Evolutionary conservation across 345 rosid species (phyloP).

Genomic region (Citrus medica): DNA sequence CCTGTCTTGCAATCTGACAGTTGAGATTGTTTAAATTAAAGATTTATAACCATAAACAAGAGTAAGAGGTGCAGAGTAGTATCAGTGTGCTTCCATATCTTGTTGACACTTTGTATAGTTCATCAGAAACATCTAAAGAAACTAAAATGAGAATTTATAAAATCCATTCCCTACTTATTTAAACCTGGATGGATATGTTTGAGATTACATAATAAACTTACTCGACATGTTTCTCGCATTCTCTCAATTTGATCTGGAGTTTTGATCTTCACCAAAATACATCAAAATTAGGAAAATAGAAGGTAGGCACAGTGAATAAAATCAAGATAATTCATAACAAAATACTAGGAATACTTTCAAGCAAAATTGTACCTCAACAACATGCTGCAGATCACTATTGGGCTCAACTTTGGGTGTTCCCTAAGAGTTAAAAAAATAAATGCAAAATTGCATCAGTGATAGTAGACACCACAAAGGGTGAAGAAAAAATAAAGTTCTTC

Average conservation of each 20-base stretch:
- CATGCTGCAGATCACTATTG: slow-evolving; percentile 76
- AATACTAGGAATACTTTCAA: not conserved
- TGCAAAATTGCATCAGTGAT: not conserved
- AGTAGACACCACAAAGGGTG: not conserved
- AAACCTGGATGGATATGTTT: not conserved
- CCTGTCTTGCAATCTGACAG: slow-evolving; percentile 77
- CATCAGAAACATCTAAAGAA: not conserved
- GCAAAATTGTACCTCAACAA: slow-evolving; percentile 64
- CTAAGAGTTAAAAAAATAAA: slow-evolving; percentile 31
- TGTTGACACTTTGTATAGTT: not conserved
- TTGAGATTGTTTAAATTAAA: not conserved
- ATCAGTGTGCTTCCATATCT: not conserved
- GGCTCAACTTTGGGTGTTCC: slow-evolving; percentile 88
- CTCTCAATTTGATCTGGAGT: slow-evolving; percentile 74
- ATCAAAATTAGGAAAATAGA: slow-evolving; percentile 1
- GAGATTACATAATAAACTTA: slow-evolving; percentile 30
- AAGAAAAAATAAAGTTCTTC: not conserved
- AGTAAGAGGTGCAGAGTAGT: not conserved
- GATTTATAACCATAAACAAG: not conserved
- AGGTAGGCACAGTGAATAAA: not conserved
- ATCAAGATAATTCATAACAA: not conserved
- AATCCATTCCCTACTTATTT: not conserved
- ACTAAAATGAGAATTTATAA: not conserved
- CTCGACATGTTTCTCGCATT: slow-evolving; percentile 90
- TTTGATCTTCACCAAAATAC: slow-evolving; percentile 60